Evolutionary conservation across 352 stramenopile genomes (phyloP), one percentile per base, ranked within the genome.

Genomic region (Phytophthora pluvialis): DNA sequence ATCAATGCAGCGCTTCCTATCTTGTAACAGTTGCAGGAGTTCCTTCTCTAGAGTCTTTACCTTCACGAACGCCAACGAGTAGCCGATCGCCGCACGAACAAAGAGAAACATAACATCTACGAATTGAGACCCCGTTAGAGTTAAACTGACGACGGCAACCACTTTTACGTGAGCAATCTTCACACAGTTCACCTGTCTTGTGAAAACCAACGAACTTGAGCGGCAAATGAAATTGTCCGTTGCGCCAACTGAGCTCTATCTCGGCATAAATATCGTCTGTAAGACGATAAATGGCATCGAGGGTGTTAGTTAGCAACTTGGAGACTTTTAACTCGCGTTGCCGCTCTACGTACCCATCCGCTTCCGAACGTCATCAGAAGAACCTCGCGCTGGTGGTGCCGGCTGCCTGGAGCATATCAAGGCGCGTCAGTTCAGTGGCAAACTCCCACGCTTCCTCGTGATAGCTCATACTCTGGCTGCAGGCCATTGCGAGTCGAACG

Each of bases 31-130:
- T 36, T 77, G 67, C 7, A 58, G 51, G 39, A 67, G 40, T 67
- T 81, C 46, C 26, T 84, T 79, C 51, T 91, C 76, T 4, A 91
- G 40, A 15, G 62, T 67, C 42, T 87, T 82, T 7, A 81, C 71
- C 16, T 83, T 79, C 18, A 92, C 70, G 28, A 89, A 90, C 21
- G 81, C 65, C 36, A 91, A 54, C 9, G 80, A 74, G 48, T 91
- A 91, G n/a, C 74, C 76, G 15, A 91, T 81, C 9, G 79, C 81
- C 3, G 86, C 80, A 25, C 80, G 79, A 1, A 88, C 78, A 32
- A 91, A 94, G 40, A 80, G 63, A 57, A 88, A 89, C 78, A 92
- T 86, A 44, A 86, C 82, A 15, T 93, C 85, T 88, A 36, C 44
- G 13, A 50, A 46, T 18, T 16, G 11, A 48, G n/a, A 29, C 3